These are phyloP conservation scores for Huntiella omanensis DNA, from an alignment of 2,329 filamentous ascomycete species.

Conservation along the genomic window DNA sequence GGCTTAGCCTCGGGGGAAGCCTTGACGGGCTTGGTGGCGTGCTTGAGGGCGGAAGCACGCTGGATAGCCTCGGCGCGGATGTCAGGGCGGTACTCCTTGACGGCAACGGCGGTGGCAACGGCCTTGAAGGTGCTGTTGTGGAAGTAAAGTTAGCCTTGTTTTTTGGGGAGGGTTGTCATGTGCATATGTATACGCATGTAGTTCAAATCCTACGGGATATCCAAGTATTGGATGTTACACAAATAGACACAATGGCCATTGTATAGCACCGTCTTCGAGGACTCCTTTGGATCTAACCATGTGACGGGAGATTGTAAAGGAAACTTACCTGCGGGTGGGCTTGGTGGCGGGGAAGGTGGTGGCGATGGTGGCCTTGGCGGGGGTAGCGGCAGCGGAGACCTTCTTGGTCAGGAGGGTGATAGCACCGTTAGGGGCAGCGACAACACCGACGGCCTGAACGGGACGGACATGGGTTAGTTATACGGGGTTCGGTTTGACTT, in stretches of 20 bases:
- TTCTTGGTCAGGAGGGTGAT: constrained; percentile 77
- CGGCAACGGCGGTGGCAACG: constrained; percentile 66
- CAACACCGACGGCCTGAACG: constrained; percentile 60
- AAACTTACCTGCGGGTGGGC: constrained; percentile 46
- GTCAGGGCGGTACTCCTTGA: constrained; percentile 69
- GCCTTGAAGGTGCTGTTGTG: constrained; percentile 61
- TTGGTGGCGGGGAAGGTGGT: constrained; percentile 54
- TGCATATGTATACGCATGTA: background rate
- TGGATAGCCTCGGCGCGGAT: constrained; percentile 62
- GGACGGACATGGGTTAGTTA: background rate
- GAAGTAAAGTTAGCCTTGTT: constrained; percentile 2
- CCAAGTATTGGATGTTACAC: background rate
- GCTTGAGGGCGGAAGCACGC: constrained; percentile 71
- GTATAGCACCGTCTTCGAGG: background rate
- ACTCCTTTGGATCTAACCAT: background rate
- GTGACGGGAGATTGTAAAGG: background rate
- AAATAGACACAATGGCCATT: background rate
- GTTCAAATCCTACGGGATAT: background rate
- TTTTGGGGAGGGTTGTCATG: background rate
- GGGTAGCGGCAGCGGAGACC: constrained; percentile 50
- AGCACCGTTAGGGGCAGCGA: constrained; percentile 57
- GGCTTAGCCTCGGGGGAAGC: constrained; percentile 52
- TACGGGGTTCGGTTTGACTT: background rate
- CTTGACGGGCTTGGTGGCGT: constrained; percentile 64
- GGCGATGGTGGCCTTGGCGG: constrained; percentile 45